A percentile compares a stretch with the other conserved stretches of the same genome.
Conservation (phyloP, 2,329 filamentous ascomycete species). For the Chaetomiaceae sp. region DNA sequence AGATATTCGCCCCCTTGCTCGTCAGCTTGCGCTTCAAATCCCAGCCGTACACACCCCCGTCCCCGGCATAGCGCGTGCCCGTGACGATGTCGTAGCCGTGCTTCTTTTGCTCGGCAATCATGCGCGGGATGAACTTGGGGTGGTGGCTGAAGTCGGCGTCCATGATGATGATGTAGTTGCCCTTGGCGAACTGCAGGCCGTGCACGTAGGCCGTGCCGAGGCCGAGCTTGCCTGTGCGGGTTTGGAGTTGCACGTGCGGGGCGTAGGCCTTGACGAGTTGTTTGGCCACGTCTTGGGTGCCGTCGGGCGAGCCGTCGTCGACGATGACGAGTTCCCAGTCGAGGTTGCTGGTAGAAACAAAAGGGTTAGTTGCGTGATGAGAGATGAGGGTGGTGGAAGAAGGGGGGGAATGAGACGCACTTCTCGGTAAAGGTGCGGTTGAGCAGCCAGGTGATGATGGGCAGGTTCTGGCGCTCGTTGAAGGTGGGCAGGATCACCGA, state of each 20-base stretch:
- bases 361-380: not conserved
- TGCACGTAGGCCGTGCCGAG: slow-evolving; percentile 95
- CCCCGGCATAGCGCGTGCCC: slow-evolving; percentile 85
- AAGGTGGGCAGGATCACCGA: slow-evolving; percentile 97
- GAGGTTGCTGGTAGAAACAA: slow-evolving; percentile 59
- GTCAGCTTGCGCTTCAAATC: slow-evolving; percentile 87
- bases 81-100: slow-evolving; percentile 94
- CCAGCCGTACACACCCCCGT: slow-evolving; percentile 93
- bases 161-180: slow-evolving; percentile 99
- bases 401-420: slow-evolving; percentile 47
- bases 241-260: slow-evolving; percentile 75
- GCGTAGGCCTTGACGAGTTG: slow-evolving; percentile 86
- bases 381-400: not conserved
- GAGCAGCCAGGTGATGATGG: slow-evolving; percentile 91
- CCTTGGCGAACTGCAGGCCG: slow-evolving; percentile 81
- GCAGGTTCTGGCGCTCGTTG: slow-evolving; percentile 96
- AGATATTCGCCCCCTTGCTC: slow-evolving; percentile 84
- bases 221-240: slow-evolving; percentile 92
- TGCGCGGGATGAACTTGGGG: slow-evolving; percentile 95
- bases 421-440: slow-evolving; percentile 86
- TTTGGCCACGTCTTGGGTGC: slow-evolving; percentile 83
- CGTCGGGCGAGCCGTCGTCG: slow-evolving; percentile 95
- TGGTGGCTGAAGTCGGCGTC: slow-evolving; percentile 99
- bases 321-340: slow-evolving; percentile 98
- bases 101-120: slow-evolving; percentile 75